Base-by-base conservation (phyloP, 805 yeast genomes). In the Spathaspora boniae region DNA sequence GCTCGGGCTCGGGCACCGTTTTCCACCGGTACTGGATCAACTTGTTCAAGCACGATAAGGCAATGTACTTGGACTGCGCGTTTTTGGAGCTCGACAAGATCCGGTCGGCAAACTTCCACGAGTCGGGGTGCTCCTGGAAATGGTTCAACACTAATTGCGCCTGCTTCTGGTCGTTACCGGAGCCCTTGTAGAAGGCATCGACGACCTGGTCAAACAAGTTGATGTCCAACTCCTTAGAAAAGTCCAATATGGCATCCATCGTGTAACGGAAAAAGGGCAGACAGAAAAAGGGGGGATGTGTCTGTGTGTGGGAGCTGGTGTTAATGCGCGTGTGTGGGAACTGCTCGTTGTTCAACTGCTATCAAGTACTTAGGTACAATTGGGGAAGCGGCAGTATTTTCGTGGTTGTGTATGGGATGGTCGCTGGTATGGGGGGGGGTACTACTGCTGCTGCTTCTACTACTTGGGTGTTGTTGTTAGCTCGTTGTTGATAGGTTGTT, bases 1-100 rank as follows among this genome's bases (percentile, higher is more conserved):
- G 76, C 64, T 93, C 96, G 27, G 82, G 88, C 40, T 76, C 80
- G 8, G 96, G 96, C 36, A 93, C 71, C 37, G 88, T 74, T 61
- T 88, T 93, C 99, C 99, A 93, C 51, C 89, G 78, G 33, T 94
- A 84, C 48, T 81, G 82, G 56, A 93, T 89, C 54, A 93, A 73
- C 51, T 85, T 87, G 63, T 93, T 96, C 51, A 93, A 69, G 42
- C 93, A 85, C 16, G 94, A 80, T 39, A 93, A 70, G 6, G 96
- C 98, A 58, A 93, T 83, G 60, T 84, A 91, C 63, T 93, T 93
- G 21, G 95, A 74, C 61, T 93, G 96, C 26, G 96, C 72, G 56
- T 88, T 84, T 33, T 68, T 65, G 3, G 95, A 80, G 43, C 68
- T 71, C 47, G 89, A 88, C 45, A 93, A 71, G 41, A 93, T 89